Evolutionary conservation across 225 moss, liverwort and hornwort species (phyloP), one percentile per base, ranked within the genome.

Genomic region (Neckera pumila): DNA sequence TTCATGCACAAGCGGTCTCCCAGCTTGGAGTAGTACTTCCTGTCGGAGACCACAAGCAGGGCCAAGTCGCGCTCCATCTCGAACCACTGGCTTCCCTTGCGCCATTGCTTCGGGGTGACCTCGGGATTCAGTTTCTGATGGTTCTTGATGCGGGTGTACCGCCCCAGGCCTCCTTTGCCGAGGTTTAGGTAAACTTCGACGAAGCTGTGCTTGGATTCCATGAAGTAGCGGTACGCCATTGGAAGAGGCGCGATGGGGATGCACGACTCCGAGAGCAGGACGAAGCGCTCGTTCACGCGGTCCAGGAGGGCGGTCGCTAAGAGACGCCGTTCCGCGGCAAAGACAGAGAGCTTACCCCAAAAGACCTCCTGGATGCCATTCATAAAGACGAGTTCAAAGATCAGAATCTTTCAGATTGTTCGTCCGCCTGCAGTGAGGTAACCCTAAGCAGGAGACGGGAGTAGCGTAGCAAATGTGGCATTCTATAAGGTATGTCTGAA

Each of bases 11-110:
- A 62, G 5, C 63, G 27, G 1, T 69, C 16, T n/a, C 77, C 74
- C 56, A 86, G 84, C 84, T 91, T 92, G 11, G 59, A 7, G 59
- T 92, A 91, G 84, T 90, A 94, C 79, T 86, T 89, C 17, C 33
- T 76, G 76, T 94, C 91, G 8, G 90, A 65, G 51, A 94, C 90
- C 10, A 94, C 92, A 16, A 87, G 23, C 54, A 86, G 34, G 13
- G 92, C 94, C 66, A 94, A 42, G 8, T 81, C 81, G 12, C 90
- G 90, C 22, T 86, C 84, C 92, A 94, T 90, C 84, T 94, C 94
- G 66, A 94, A 94, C 94, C 92, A 94, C 62, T 94, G 92, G 86
- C 91, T 94, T 17, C 92, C 94, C 86, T 94, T 92, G 17, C 90
- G 91, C 94, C 94, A 92, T 72, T 92, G 89, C 74, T 25, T 10